These are phyloP conservation scores for Bryum argenteum DNA, from an alignment of 225 moss, liverwort and hornwort genomes.

Conservation along the genomic window DNA sequence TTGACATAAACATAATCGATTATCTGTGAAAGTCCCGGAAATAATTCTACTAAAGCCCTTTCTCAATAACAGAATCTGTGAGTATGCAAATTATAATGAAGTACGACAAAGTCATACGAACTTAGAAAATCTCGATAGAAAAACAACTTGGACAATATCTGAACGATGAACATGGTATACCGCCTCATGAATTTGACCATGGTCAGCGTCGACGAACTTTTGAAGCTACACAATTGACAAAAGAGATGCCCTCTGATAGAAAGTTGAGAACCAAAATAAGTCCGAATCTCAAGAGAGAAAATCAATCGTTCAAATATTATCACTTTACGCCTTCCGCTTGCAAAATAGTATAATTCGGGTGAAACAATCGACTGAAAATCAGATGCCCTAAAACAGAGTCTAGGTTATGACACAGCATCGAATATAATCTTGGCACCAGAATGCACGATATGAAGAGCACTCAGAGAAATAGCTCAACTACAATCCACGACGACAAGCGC, in stretches of 20 bases:
- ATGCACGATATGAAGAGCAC: slow-evolving; percentile 27
- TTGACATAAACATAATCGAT: slow-evolving; percentile 3
- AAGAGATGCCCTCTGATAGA: slow-evolving; percentile 11
- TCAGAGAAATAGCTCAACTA: slow-evolving; percentile 17
- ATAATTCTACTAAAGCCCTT: slow-evolving; percentile 3
- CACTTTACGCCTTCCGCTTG: slow-evolving; percentile 16
- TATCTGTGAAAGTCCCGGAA: background rate
- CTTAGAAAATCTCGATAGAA: slow-evolving; percentile 12
- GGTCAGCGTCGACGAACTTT: slow-evolving; percentile 21
- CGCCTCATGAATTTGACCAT: slow-evolving; percentile 17
- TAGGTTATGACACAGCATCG: slow-evolving; percentile 16
- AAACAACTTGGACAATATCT: slow-evolving; percentile 15
- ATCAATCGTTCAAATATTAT: slow-evolving; percentile 6
- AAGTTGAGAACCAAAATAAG: slow-evolving; percentile 19
- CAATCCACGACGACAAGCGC: slow-evolving; percentile 16
- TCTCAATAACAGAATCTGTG: background rate
- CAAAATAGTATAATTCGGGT: background rate
- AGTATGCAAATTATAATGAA: slow-evolving; percentile 20
- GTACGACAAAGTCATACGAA: slow-evolving; percentile 5
- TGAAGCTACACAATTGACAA: slow-evolving; percentile 8
- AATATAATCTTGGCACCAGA: slow-evolving; percentile 28
- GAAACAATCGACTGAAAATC: slow-evolving; percentile 15
- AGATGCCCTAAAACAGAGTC: slow-evolving; percentile 46
- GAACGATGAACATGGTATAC: slow-evolving; percentile 11
- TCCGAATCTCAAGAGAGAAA: slow-evolving; percentile 8